These are phyloP conservation scores for Xylariaceae sp. DNA, from an alignment of 2,329 filamentous ascomycete genomes.

Conservation along the genomic window DNA sequence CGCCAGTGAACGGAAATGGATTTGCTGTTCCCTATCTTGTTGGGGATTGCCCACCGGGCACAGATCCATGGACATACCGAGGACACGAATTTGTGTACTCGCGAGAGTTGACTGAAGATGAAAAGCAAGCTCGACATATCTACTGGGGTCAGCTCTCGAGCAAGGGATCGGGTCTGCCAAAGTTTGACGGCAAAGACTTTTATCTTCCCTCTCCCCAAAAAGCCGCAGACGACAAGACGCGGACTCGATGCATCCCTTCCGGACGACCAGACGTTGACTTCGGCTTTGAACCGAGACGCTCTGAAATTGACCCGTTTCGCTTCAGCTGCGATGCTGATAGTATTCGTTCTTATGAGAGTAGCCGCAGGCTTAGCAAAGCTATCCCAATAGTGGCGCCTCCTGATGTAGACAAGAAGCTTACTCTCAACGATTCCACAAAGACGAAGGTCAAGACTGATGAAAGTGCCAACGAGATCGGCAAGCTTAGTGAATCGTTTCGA, in stretches of 20 bases:
- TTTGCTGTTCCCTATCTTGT: conserved; percentile 58
- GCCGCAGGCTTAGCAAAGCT: conserved; percentile 40
- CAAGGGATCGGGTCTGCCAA: conserved; percentile 60
- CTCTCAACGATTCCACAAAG: conserved; percentile 3
- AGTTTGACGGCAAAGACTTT: conserved; percentile 70
- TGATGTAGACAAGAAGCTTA: conserved; percentile 27
- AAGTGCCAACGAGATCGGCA: conserved; percentile 15
- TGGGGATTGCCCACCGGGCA: conserved; percentile 55
- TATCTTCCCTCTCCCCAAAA: conserved; percentile 63
- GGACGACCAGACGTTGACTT: conserved; percentile 24
- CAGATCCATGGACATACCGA: conserved; percentile 48
- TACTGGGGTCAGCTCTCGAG: conserved; percentile 65
- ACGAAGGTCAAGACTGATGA: conserved; percentile 12
- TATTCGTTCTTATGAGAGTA: conserved; percentile 33
- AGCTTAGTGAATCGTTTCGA: conserved; percentile 19
- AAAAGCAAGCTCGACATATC: conserved; percentile 62
- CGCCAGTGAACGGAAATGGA: conserved; percentile 8
- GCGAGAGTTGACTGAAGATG: conserved; percentile 63
- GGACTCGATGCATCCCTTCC: background rate
- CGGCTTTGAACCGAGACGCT: conserved; percentile 16
- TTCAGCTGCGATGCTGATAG: conserved; percentile 30
- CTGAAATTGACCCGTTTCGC: conserved; percentile 38
- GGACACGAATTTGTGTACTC: conserved; percentile 60
- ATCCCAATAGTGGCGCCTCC: conserved; percentile 43
- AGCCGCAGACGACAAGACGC: conserved; percentile 15